phyloP scores from a whole-genome alignment of 129 eudicot genomes.

The Silybum marianum region DNA sequence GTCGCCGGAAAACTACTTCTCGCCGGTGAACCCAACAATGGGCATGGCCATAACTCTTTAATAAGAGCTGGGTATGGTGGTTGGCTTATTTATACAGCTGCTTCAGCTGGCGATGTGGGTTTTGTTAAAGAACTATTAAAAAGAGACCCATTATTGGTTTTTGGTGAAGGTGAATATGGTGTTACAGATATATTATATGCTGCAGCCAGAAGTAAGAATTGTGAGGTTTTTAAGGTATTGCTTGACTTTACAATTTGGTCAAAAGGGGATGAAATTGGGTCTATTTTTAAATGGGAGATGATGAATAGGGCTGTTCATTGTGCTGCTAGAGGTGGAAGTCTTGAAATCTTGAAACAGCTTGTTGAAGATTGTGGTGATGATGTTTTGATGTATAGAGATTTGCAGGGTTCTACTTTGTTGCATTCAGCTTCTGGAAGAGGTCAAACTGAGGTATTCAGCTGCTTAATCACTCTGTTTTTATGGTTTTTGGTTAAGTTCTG shows the following conservation, averaged over 20 bases:
- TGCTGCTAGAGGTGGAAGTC: constrained; percentile 87
- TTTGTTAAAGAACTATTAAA: constrained; percentile 65
- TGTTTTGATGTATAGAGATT: constrained; percentile 70
- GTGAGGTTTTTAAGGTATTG: constrained; percentile 69
- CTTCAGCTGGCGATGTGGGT: constrained; percentile 83
- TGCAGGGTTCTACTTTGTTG: constrained; percentile 68
- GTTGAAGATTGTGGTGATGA: constrained; percentile 65
- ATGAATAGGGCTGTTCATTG: constrained; percentile 81
- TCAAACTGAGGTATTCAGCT: constrained; percentile 62
- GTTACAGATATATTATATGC: constrained; percentile 85
- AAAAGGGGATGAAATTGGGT: constrained; percentile 37
- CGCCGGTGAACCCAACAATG: constrained; percentile 53
- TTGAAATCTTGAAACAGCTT: constrained; percentile 67
- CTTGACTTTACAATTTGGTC: constrained; percentile 48
- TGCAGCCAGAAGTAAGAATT: constrained; percentile 78
- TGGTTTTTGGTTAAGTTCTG: too few species aligned
- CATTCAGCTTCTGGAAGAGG: constrained; percentile 91
- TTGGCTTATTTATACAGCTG: constrained; percentile 95
- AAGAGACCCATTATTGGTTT: constrained; percentile 65
- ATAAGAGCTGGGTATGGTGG: constrained; percentile 94
- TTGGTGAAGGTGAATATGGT: constrained; percentile 92
- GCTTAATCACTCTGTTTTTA: background rate
- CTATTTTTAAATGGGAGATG: constrained; percentile 57
- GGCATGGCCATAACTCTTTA: constrained; percentile 58
- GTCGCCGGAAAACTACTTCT: constrained; percentile 66